Evolutionary conservation across 345 rosid species (phyloP), one percentile per base, ranked within the genome.

Genomic region (Acer saccharum): DNA sequence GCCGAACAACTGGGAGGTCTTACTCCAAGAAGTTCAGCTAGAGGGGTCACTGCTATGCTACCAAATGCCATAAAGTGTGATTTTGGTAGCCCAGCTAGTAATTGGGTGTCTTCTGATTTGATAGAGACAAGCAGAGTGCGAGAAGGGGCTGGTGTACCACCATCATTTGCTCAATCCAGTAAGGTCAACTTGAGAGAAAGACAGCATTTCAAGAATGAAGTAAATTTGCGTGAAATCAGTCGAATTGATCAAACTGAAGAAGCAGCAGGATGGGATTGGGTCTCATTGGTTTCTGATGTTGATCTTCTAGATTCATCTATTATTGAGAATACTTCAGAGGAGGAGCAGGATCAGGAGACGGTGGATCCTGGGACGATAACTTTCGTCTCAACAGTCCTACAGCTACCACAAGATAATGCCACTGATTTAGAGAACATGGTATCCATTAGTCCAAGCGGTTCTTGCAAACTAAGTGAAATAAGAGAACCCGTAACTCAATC

Each of bases 331-430:
- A 16, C 64, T 63, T 52, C 9, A 2, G 86, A 83, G 68, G 82
- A 80, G 55, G 82, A 80, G 55, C 83, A 81, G 52, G 69, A 73
- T 72, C 65, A 62, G 65, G 78, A 67, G 46, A 75, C 14, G 23
- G 76, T 60, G 21, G 89, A 84, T 81, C 73, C 86, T 74, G 88
- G 85, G 21, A 77, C 74, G 11, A 71, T 55, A 54, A 77, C 84
- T 81, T 84, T 83, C 63, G 52, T 85, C 72, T 88, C 89, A 63
- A 75, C 71, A 66, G 80, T 79, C 65, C 79, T 80, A n/a, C 84
- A 83, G 77, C 61, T 81, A 76, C 80, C 84, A 5, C 81, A 78
- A 64, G 86, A 81, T 41, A 67, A 64, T 58, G 27, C 68, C 44
- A 65, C 58, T n/a, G 69, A 71, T 73, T 52, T 72, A 6, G 80